Base-by-base conservation (phyloP, 176 grass and related monocot species). In the Aegilops speltoides region DNA sequence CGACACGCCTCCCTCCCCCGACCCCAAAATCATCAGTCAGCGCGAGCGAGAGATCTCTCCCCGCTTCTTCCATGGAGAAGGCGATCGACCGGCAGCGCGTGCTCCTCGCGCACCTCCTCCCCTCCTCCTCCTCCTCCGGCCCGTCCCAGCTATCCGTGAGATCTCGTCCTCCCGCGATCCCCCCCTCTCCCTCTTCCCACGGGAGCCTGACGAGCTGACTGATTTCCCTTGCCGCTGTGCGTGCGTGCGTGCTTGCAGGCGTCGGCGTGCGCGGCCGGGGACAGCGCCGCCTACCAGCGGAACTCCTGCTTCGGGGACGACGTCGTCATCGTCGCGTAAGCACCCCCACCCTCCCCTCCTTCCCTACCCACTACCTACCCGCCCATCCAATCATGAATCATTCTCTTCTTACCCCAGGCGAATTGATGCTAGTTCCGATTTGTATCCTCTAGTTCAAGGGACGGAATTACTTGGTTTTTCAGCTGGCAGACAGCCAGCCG, bases 271-370 rank as follows among this genome's bases (percentile, higher is more conserved):
- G 92, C 97, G 33, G 97, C 94, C 10, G 94, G 97, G 64, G 97
- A 98, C 86, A 99, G 97, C 73, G 94, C 97, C 54, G 90, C 94
- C 0, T 98, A 98, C 84, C 92, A 96, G 79, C 83, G 92, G 90
- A 87, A 68, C 71, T 87, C 94, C 75, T 80, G 79, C 43, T 96
- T 88, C 72, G 92, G 82, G 22, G 97, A 96, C 26, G 94, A 96
- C 76, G 97, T 99, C 79, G 97, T 99, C 70, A 64, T 99, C 61
- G 97, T 99, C 43, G 94, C 97, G 94, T 99, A 83, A 94, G 94
- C 85, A 8, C 20, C 33, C 40, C 6, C 15, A 1, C 16, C 71
- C 33, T 10, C 19, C 26, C 13, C 26, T 8, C 28, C 1, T 2
- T 23, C 56, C 40, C 71, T 24, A 15, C 72, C 70, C 1, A 10